phyloP scores from a whole-genome alignment of 169 alveolate species.

The Babesia gibsoni region DNA sequence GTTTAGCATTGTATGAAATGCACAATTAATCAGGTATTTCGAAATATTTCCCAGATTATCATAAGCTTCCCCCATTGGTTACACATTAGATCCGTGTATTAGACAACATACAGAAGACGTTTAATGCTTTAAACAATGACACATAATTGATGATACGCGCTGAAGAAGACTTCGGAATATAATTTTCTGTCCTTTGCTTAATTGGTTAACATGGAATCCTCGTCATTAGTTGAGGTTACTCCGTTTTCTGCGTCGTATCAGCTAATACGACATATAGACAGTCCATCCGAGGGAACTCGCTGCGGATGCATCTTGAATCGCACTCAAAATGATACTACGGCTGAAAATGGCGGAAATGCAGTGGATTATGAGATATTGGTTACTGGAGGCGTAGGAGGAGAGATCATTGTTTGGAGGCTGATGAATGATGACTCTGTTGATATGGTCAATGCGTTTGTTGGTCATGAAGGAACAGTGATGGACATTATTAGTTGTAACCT shows the following conservation, averaged over 20 bases:
- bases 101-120: too few relatives aligned
- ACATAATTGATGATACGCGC: too few relatives aligned
- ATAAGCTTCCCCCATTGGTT: too few relatives aligned
- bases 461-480: conserved; percentile 53
- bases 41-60: too few relatives aligned
- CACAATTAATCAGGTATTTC: too few relatives aligned
- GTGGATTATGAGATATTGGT: conserved; percentile 12
- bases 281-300: conserved; percentile 13
- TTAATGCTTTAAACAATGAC: too few relatives aligned
- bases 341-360: neutral
- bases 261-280: neutral
- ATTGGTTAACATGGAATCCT: too few relatives aligned
- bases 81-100: too few relatives aligned
- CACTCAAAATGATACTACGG: neutral
- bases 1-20: too few relatives aligned
- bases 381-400: conserved; percentile 51
- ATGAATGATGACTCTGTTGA: conserved; percentile 5
- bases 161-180: too few relatives aligned
- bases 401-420: conserved; percentile 33
- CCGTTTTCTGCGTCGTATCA: conserved; percentile 35
- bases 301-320: conserved; percentile 30
- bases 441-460: conserved; percentile 10
- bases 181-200: too few relatives aligned
- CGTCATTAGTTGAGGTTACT: neutral
- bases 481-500: conserved; percentile 2